Base-by-base conservation (phyloP, 352 stramenopile genomes). In the Phytophthora pinifolia region DNA sequence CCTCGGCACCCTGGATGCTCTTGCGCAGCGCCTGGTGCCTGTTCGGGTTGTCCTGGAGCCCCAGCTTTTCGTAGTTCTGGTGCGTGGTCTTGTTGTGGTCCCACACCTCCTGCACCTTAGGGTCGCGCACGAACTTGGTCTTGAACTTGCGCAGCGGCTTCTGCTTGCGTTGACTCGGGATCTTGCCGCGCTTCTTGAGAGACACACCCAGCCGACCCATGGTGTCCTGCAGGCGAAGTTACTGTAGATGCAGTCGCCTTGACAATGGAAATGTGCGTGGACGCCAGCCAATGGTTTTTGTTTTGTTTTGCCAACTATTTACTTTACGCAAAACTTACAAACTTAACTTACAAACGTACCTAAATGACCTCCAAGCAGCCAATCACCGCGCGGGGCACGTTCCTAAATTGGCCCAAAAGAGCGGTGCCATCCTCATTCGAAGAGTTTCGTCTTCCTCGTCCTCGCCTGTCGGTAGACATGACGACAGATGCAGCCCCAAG, bases 11-110 rank as follows among this genome's bases (percentile, higher is more conserved):
- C 10, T 55, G 50, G 14, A 88, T 43, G 54, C 74, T 82, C 50
- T 79, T 43, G 22, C 66, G 65, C 30, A 93, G 52, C 47, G 70
- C 63, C 29, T 75, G 38, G 59, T 79, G 60, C 36, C 63, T 71
- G 72, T 93, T 93, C 17, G 83, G 79, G 56, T 93, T 63, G 41
- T 57, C 72, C 45, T 83, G 65, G 20, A 93, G 70, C 1, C 81
- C 83, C 39, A 93, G 83, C 7, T 76, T 74, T 27, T 62, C 79
- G 67, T 91, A 93, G 71, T 93, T 93, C 55, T 93, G 83, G 59
- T 68, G 73, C 29, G 77, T 88, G 35, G 83, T 93, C 62, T 84
- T 75, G 45, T 82, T 76, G 70, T 93, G 83, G 56, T 91, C 59
- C 83, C 83, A 93, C 27, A 86, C 70, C 56, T 78, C 47, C 56